Base-by-base conservation (phyloP, 2,329 filamentous ascomycete genomes). In the Paracorniculantispora psalliotae region DNA sequence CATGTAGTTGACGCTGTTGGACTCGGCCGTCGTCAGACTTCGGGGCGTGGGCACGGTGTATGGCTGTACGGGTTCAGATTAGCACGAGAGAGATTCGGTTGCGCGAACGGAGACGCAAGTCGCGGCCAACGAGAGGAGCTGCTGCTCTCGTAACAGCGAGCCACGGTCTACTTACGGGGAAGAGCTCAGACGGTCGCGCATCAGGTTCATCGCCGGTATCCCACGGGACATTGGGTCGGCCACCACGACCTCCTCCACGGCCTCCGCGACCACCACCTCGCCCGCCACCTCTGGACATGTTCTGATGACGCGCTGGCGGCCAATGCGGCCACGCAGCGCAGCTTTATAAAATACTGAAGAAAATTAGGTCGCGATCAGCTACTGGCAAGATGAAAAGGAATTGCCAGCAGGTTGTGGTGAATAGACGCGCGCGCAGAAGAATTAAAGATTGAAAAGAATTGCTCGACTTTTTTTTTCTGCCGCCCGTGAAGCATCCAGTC, bases 131-230 rank as follows among this genome's bases (percentile, higher is more conserved):
- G n/a, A 26, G 19, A 21, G n/a, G 17, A 23, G 25, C n/a, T 25
- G 12, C 17, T 53, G 6, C 5, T 19, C 6, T 19, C 10, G 4
- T 9, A 17, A 44, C 41, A 51, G 23, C 2, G 2, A 3, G n/a
- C n/a, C 2, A 33, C 2, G 4, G 9, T 9, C 3, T n/a, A 65
- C 78, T 61, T 69, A 83, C 81, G 0, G 83, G 82, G 61, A 85
- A 85, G 10, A 82, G 78, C 63, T 85, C 82, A n/a, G 80, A 81
- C 7, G 83, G 83, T 33, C 80, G 75, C 54, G 78, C 78, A 67
- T 84, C 81, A 9, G 81, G 78, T 63, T 85, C 82, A 63, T 83
- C 80, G 43, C 77, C 74, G 19, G 71, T 75, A 47, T 78, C 77
- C 79, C 81, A 84, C 0, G 81, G 78, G 57, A 82, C 74, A 28